These are phyloP conservation scores for Scheffersomyces segobiensis DNA, from an alignment of 1,139 yeast genomes.

Conservation along the genomic window DNA sequence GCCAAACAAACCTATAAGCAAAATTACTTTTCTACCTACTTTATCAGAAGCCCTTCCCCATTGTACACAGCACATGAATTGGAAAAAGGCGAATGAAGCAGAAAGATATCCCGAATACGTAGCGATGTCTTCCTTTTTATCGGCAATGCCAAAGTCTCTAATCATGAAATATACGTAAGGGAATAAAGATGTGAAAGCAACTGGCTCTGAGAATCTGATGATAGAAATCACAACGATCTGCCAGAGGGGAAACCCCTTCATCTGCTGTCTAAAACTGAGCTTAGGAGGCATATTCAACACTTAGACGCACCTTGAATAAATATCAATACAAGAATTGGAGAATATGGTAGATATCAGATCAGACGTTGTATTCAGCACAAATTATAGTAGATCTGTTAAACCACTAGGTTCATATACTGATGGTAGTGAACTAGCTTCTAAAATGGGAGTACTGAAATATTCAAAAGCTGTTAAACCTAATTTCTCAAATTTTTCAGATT, in stretches of 20 bases:
- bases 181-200: constrained; percentile 40
- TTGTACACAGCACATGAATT: constrained; percentile 36
- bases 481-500: not conserved
- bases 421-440: not conserved
- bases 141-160: constrained; percentile 37
- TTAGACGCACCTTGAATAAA: not conserved
- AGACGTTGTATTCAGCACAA: too few relatives aligned
- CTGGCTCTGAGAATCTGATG: constrained; percentile 38
- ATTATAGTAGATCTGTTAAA: not conserved
- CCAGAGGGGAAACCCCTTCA: constrained; percentile 35
- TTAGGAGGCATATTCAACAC: not conserved
- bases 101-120: constrained; percentile 40
- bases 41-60: constrained; percentile 37
- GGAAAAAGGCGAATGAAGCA: constrained; percentile 38
- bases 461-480: too few relatives aligned
- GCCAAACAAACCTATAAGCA: constrained; percentile 33
- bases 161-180: constrained; percentile 44
- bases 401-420: not conserved
- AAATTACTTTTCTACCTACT: constrained; percentile 34
- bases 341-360: not conserved
- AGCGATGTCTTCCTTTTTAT: constrained; percentile 34
- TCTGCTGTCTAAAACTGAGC: constrained; percentile 11
- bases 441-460: not conserved
- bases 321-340: not conserved
- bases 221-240: constrained; percentile 35